Percentiles rank a stretch among this genome's conserved stretches.
phyloP scores from a whole-genome alignment of 129 eudicot species.

The Artemisia annua region DNA sequence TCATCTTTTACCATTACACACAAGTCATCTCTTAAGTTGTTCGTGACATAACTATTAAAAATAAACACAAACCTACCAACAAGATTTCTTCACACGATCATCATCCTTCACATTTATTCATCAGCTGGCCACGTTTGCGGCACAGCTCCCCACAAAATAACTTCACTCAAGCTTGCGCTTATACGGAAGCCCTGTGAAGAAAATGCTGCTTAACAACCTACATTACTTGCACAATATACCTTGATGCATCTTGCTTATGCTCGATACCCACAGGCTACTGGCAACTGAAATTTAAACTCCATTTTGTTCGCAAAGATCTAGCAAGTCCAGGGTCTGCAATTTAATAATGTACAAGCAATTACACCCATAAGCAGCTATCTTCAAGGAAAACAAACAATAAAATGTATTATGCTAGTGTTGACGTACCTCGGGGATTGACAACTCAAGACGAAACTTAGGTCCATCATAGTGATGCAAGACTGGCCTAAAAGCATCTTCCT shows the following conservation, averaged over 20 bases:
- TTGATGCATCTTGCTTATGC: constrained; percentile 40
- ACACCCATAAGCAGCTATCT: not conserved
- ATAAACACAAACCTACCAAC: constrained; percentile 28
- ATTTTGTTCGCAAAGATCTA: constrained; percentile 95
- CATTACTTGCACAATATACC: constrained; percentile 40
- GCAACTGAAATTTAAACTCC: constrained; percentile 48
- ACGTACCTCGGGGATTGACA: constrained; percentile 89
- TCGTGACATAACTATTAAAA: constrained; percentile 30
- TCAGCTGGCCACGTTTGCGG: constrained; percentile 37
- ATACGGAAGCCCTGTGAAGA: constrained; percentile 55
- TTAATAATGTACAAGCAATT: not conserved
- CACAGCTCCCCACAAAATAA: constrained; percentile 47
- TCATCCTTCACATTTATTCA: constrained; percentile 40
- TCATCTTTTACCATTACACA: constrained; percentile 28
- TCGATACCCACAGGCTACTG: not conserved
- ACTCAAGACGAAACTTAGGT: constrained; percentile 96
- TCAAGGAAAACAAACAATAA: constrained; percentile 1
- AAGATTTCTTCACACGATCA: constrained; percentile 30
- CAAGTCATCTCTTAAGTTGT: constrained; percentile 17
- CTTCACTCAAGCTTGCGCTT: constrained; percentile 91
- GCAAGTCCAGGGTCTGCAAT: constrained; percentile 85
- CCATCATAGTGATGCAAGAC: constrained; percentile 99
- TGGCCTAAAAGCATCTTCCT: constrained; percentile 97
- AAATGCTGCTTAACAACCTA: constrained; percentile 46
- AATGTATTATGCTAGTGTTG: not conserved